Percentiles rank a stretch among this genome's conserved stretches.
These are phyloP conservation scores for Termitomyces sp. DNA, from an alignment of 768 basidiomycete genomes.

Conservation along the genomic window DNA sequence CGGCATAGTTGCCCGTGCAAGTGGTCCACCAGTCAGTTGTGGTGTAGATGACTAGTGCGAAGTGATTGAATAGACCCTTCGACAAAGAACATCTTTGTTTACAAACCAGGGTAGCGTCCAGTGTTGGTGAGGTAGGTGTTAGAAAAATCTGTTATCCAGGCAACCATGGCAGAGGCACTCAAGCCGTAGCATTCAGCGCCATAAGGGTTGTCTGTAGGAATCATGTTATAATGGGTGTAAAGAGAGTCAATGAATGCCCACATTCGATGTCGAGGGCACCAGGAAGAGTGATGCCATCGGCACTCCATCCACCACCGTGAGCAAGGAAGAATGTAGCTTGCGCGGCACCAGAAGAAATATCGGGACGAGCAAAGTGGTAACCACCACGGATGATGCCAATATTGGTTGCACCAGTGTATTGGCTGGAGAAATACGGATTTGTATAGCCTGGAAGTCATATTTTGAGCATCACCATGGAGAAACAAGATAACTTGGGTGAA, in stretches of 20 bases:
- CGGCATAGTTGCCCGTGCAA: conserved; percentile 58
- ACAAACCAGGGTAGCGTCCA: conserved; percentile 40
- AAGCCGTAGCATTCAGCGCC: conserved; percentile 54
- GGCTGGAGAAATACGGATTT: conserved; percentile 40
- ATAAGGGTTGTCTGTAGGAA: conserved; percentile 43
- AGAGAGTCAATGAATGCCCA: conserved; percentile 22
- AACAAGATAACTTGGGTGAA: not conserved
- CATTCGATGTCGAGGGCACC: conserved; percentile 65
- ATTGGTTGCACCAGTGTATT: conserved; percentile 56
- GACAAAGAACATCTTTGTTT: not conserved
- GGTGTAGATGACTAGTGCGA: conserved; percentile 50
- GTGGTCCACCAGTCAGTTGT: conserved; percentile 67
- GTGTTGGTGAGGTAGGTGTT: conserved; percentile 51
- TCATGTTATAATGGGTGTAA: not conserved
- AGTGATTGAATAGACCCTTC: not conserved
- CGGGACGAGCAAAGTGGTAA: conserved; percentile 45
- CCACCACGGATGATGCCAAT: conserved; percentile 54
- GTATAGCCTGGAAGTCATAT: conserved; percentile 28
- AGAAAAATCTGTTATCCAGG: conserved; percentile 62
- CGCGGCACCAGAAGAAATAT: conserved; percentile 47
- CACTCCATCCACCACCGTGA: conserved; percentile 39
- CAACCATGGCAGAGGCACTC: conserved; percentile 52
- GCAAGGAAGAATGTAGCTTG: conserved; percentile 61
- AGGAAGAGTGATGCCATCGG: conserved; percentile 46
- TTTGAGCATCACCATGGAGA: not conserved